phyloP scores from a whole-genome alignment of 2,329 filamentous ascomycete species.

The Fusarium sp. region DNA sequence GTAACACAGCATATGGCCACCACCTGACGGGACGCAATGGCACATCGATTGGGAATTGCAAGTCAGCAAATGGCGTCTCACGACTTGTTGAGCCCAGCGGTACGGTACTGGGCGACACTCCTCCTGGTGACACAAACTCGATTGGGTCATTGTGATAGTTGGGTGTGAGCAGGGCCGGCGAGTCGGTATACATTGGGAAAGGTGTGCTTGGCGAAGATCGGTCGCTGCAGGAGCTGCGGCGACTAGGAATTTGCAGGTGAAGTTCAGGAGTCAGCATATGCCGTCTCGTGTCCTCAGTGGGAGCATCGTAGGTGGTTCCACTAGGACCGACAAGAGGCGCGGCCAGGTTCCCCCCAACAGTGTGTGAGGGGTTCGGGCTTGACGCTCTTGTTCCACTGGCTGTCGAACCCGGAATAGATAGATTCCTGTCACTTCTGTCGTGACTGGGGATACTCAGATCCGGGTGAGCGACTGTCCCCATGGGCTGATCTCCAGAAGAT shows the following conservation, averaged over 20 bases:
- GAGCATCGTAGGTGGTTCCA: conserved; percentile 32
- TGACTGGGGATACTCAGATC: conserved; percentile 37
- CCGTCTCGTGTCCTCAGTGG: conserved; percentile 3
- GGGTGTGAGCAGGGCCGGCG: conserved; percentile 59
- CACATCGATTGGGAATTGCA: conserved; percentile 54
- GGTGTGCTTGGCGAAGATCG: conserved; percentile 66
- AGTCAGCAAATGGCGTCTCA: conserved; percentile 61
- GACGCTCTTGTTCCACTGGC: conserved; percentile 43
- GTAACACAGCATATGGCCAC: conserved; percentile 84
- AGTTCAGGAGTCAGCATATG: conserved; percentile 46
- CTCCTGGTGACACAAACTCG: conserved; percentile 63
- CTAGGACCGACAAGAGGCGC: conserved; percentile 53
- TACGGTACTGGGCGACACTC: conserved; percentile 58
- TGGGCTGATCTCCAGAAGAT: conserved; percentile 59
- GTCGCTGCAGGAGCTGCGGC: conserved; percentile 56
- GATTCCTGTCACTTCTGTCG: conserved; percentile 36
- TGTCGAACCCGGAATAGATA: conserved; percentile 34
- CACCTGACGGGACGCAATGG: conserved; percentile 68
- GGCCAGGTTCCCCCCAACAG: conserved; percentile 56
- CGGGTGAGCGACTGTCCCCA: conserved; percentile 24
- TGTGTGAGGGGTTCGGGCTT: conserved; percentile 50
- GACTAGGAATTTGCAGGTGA: conserved; percentile 61
- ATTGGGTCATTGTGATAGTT: conserved; percentile 56
- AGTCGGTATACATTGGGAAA: conserved; percentile 77
- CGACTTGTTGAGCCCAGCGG: conserved; percentile 54